phyloP scores from a whole-genome alignment of 306 rosid genomes.

The Phaseolus lunatus region DNA sequence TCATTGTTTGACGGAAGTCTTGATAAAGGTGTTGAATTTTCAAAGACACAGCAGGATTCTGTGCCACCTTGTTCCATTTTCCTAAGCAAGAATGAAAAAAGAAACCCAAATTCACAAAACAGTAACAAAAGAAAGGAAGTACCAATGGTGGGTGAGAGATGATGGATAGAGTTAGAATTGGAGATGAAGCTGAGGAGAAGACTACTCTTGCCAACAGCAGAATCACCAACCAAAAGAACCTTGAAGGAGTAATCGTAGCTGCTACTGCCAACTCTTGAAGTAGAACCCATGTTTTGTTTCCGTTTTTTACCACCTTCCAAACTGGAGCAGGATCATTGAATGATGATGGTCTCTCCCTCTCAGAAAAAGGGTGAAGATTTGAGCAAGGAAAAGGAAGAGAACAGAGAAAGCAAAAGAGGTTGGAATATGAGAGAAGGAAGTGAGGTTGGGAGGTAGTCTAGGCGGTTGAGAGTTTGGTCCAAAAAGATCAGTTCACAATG shows the following conservation, averaged over 20 bases:
- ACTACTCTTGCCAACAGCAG: conserved; percentile 98
- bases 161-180: conserved; percentile 63
- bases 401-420: background rate
- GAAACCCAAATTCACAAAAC: background rate
- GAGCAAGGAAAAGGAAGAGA: background rate
- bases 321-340: background rate
- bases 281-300: conserved; percentile 60
- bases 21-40: background rate
- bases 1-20: background rate
- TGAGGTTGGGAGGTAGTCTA: conserved; percentile 43
- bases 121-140: conserved; percentile 16
- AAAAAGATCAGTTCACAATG: conserved; percentile 11
- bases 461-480: conserved; percentile 47
- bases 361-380: background rate
- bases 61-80: background rate
- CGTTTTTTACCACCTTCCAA: background rate
- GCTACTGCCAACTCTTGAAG: conserved; percentile 58
- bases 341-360: conserved; percentile 22
- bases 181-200: conserved; percentile 89
- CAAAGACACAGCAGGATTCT: background rate
- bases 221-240: conserved; percentile 88
- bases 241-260: conserved; percentile 88
- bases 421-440: conserved; percentile 25
- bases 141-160: conserved; percentile 92
- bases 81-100: background rate